Conservation (phyloP, 768 basidiomycete genomes). For the Lepiota subincarnata region DNA sequence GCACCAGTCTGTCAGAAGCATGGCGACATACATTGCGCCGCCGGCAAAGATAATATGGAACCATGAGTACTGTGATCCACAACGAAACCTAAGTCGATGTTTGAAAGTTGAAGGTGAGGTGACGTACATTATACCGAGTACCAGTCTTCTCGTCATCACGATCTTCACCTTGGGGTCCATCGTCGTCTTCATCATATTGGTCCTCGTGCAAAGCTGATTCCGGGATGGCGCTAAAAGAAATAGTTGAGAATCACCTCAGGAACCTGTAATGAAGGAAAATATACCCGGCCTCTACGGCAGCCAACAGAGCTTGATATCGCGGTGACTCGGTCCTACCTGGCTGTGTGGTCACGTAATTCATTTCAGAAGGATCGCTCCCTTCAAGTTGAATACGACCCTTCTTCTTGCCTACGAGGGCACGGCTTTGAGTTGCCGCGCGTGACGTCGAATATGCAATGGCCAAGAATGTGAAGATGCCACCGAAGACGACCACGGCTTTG, state of each 20-base stretch:
- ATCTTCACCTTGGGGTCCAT: conserved; percentile 59
- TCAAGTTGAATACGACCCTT: conserved; percentile 63
- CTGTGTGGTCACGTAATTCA: conserved; percentile 77
- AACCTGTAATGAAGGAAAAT: conserved; percentile 17
- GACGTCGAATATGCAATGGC: conserved; percentile 98
- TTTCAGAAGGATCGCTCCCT: conserved; percentile 57
- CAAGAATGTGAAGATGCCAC: conserved; percentile 94
- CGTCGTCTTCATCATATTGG: conserved; percentile 74
- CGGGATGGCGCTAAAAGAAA: conserved; percentile 74
- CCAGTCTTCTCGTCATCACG: conserved; percentile 92
- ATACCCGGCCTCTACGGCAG: conserved; percentile 94
- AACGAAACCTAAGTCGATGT: conserved; percentile 5
- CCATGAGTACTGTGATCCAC: conserved; percentile 78
- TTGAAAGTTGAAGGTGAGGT: neutral
- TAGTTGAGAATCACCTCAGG: neutral
- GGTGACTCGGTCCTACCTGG: conserved; percentile 83
- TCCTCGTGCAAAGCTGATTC: conserved; percentile 87
- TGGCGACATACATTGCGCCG: conserved; percentile 96
- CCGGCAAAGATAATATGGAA: conserved; percentile 98
- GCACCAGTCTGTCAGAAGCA: conserved; percentile 95
- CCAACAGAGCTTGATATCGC: conserved; percentile 88
- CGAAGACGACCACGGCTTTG: conserved; percentile 83
- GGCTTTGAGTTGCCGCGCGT: conserved; percentile 92
- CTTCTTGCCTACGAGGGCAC: conserved; percentile 79
- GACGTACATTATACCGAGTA: conserved; percentile 87